A percentile compares a stretch with the other conserved stretches of the same genome.
These are phyloP conservation scores for Eucalyptus camaldulensis DNA, from an alignment of 345 rosid genomes.

Conservation along the genomic window DNA sequence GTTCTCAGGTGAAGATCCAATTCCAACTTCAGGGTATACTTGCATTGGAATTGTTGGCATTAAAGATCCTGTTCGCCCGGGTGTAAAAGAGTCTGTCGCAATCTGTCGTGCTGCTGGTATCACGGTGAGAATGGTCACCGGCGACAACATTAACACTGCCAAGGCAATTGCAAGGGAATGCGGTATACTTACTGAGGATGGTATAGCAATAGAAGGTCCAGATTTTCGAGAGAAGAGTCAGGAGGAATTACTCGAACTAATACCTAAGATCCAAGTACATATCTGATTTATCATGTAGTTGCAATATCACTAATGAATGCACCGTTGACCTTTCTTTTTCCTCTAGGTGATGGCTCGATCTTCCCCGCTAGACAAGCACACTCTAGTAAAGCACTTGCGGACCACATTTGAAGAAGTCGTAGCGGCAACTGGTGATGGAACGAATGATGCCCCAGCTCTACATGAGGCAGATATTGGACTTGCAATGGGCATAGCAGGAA, in stretches of 20 bases:
- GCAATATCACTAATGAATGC: background rate
- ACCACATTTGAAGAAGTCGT: conserved; percentile 83
- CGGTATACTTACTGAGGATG: conserved; percentile 83
- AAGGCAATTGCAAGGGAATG: conserved; percentile 93
- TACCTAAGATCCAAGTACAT: conserved; percentile 87
- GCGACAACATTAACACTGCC: conserved; percentile 90
- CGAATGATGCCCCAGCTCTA: conserved; percentile 96
- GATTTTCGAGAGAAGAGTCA: conserved; percentile 68
- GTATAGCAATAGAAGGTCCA: conserved; percentile 85
- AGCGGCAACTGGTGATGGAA: conserved; percentile 94
- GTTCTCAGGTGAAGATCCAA: conserved; percentile 38
- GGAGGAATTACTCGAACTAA: conserved; percentile 55
- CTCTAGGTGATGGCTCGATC: conserved; percentile 95
- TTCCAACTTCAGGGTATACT: conserved; percentile 59
- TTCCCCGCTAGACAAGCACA: conserved; percentile 89
- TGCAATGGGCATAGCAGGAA: conserved; percentile 98
- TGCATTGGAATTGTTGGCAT: conserved; percentile 87
- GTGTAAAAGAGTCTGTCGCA: conserved; percentile 86
- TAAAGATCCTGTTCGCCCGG: conserved; percentile 93
- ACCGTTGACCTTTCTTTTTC: background rate
- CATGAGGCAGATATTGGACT: conserved; percentile 97
- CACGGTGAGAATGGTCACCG: conserved; percentile 92
- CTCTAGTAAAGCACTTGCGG: conserved; percentile 71
- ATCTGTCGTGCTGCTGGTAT: conserved; percentile 83
- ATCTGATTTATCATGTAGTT: background rate